Conservation (phyloP, 495 filamentous ascomycete genomes). For the Trichocladium antarcticum region DNA sequence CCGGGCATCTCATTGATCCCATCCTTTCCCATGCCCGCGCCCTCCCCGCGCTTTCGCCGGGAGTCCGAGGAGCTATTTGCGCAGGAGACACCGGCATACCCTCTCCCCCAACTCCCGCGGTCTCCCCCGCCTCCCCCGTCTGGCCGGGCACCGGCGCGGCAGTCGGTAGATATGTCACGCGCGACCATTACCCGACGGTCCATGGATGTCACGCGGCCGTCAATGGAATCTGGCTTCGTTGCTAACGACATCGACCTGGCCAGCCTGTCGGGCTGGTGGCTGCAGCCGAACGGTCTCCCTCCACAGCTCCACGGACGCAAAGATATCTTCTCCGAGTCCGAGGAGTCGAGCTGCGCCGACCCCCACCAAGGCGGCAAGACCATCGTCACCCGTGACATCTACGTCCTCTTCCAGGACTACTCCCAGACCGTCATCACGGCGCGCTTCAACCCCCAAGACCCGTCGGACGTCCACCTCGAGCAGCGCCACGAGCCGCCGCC, state of each 20-base stretch:
- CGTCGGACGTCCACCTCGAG: slow-evolving; percentile 58
- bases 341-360: slow-evolving; percentile 60
- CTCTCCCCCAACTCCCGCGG: slow-evolving; percentile 28
- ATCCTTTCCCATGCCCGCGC: slow-evolving; percentile 41
- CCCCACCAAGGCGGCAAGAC: slow-evolving; percentile 50
- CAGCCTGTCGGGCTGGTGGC: slow-evolving; percentile 69
- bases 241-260: slow-evolving; percentile 78
- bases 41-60: slow-evolving; percentile 38
- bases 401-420: slow-evolving; percentile 84
- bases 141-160: slow-evolving; percentile 39
- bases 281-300: slow-evolving; percentile 59
- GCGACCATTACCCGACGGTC: slow-evolving; percentile 49
- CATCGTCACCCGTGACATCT: slow-evolving; percentile 66
- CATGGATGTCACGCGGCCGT: slow-evolving; percentile 50
- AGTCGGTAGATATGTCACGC: slow-evolving; percentile 61
- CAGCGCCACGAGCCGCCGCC: slow-evolving; percentile 85
- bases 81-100: slow-evolving; percentile 13
- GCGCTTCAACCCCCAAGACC: slow-evolving; percentile 65
- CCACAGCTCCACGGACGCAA: slow-evolving; percentile 70
- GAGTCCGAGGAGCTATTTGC: slow-evolving; percentile 20
- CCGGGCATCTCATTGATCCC: slow-evolving; percentile 18
- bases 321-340: slow-evolving; percentile 73
- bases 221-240: slow-evolving; percentile 66
- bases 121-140: slow-evolving; percentile 37
- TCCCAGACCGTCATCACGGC: slow-evolving; percentile 84